Conservation (phyloP, 306 rosid genomes). For the Cicer bijugum region DNA sequence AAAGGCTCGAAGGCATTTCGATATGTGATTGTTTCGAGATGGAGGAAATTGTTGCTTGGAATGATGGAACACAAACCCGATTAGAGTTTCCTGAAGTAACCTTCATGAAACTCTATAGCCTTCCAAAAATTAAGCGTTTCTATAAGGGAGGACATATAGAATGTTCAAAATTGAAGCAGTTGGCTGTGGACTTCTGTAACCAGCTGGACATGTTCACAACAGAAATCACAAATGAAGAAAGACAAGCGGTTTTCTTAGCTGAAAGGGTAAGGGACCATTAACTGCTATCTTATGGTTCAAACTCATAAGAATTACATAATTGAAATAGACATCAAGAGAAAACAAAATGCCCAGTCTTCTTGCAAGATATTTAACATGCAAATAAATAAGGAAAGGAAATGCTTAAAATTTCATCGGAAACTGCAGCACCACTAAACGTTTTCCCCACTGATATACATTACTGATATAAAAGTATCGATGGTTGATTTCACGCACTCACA, state of each 20-base stretch:
- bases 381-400: neutral
- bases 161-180: conserved; percentile 13
- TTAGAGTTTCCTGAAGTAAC: conserved; percentile 13
- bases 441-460: neutral
- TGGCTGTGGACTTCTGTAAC: neutral
- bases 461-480: neutral
- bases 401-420: neutral
- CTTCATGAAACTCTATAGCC: neutral
- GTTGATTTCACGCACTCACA: neutral
- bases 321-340: neutral
- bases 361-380: neutral
- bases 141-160: neutral
- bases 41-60: conserved; percentile 38
- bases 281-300: neutral
- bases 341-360: conserved; percentile 2
- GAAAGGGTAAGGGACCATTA: neutral
- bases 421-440: too few relatives aligned
- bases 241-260: neutral
- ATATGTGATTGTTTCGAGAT: accelerated
- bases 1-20: neutral
- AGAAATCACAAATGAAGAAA: neutral
- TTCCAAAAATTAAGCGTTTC: neutral
- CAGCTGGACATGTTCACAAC: neutral
- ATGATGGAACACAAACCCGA: neutral
- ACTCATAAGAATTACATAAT: neutral